Conservation (phyloP, 2,329 filamentous ascomycete genomes). For the Cercospora beticola region DNA sequence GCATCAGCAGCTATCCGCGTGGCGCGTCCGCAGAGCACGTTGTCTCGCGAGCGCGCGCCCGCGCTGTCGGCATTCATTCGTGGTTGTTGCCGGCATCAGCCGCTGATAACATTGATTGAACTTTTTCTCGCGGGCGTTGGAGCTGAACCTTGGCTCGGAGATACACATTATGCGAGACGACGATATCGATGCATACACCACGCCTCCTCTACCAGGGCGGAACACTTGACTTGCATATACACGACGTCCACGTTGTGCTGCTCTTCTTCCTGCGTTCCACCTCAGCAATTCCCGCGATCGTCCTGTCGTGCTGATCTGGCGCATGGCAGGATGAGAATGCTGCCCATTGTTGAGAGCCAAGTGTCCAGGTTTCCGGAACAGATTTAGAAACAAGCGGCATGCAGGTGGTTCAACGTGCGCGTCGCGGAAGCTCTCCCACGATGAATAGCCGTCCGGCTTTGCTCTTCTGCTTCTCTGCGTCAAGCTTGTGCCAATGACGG, state of each 20-base stretch:
- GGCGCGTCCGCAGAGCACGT: not conserved
- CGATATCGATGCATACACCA: not conserved
- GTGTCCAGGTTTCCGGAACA: not conserved
- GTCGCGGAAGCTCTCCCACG: not conserved
- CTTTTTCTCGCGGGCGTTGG: not conserved
- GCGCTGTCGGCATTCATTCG: not conserved
- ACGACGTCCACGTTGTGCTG: not conserved
- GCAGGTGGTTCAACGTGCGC: not conserved
- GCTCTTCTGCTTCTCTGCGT: not conserved
- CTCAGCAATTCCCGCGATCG: not conserved
- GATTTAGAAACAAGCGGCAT: not conserved
- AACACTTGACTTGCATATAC: not conserved
- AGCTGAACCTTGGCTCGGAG: not conserved
- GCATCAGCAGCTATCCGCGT: not conserved
- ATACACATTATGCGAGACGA: not conserved
- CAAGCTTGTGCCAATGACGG: not conserved
- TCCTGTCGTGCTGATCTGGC: not conserved
- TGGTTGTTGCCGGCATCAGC: not conserved
- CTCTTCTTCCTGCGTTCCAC: not conserved
- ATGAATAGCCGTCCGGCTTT: not conserved
- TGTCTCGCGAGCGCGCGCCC: not conserved
- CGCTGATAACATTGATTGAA: not conserved
- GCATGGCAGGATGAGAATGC: not conserved
- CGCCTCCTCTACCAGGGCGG: not conserved
- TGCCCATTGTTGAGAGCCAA: constrained; percentile 2